Evolutionary conservation across 2,329 filamentous ascomycete species (phyloP), one percentile per base, ranked within the genome.

Genomic region (Penicillium sumatraense): DNA sequence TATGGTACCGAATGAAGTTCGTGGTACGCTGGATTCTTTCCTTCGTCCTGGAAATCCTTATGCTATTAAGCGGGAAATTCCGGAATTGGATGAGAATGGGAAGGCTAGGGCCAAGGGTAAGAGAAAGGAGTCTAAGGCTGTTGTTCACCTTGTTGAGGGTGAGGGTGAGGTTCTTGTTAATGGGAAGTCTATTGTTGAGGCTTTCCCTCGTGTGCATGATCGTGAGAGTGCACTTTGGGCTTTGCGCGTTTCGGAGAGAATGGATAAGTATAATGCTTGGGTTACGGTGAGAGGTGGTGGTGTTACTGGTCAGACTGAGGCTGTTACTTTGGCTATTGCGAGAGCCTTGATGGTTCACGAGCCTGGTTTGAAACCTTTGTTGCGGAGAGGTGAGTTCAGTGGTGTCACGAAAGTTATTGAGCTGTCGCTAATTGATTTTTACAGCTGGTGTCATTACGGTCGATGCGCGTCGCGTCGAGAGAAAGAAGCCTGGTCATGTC

Each of bases 261-360:
- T 96, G 61, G 92, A 96, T 81, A 98, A 97, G 76, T 99, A 99
- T 81, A 99, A 99, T 69, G 86, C 97, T 3, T 99, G 91, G 88
- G 93, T 88, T 50, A 77, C 90, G 47, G 90, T 92, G 3, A 82
- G 84, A 56, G 95, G 95, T 53, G 95, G 95, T 63, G 95, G 95
- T 66, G 89, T 90, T 45, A 99, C 95, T 47, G 95, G 95, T 2
- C 96, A 99, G 77, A 93, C 95, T 7, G 95, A 99, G 77, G 93
- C 95, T 29, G 84, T 98, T 68, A 96, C 93, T 38, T 77, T 99
- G 76, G 95, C 91, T 18, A 84, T 98, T 71, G 89, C 90, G 53
- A 95, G 93, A 75, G 93, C 90, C 20, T 79, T 99, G 72, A 73
- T 96, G 73, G 88, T 90, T 61, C 95, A 99, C 72, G 95, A 99